Evolutionary conservation across 139 green algal genomes (phyloP), one percentile per base, ranked within the genome.

Genomic region (Astrephomene gubernaculifera): DNA sequence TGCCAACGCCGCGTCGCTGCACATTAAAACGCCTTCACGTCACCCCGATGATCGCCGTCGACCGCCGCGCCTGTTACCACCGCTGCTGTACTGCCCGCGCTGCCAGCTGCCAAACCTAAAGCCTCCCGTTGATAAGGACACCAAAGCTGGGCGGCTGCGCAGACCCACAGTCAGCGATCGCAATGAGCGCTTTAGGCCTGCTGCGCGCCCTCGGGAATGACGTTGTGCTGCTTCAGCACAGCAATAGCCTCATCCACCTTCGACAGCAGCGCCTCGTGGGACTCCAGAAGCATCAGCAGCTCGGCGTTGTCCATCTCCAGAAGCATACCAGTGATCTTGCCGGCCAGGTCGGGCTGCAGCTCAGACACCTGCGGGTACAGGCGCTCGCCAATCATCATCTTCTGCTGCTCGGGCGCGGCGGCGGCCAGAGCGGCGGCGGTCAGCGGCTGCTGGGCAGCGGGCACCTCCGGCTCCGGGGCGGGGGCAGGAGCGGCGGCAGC

Each of bases 301-400:
- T 98, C 96, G 81, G 88, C 88, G 90, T 98, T 97, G 90, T 98
- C 94, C 96, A 98, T 98, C 90, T 98, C 96, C 86, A 98, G 92
- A 33, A 98, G 91, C 96, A 98, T 98, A 71, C 96, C 96, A 17
- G 96, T 98, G 90, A 98, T 97, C 93, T 98, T 98, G 87, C 94
- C 96, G 3, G 95, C 95, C 90, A 97, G 87, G 53, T 96, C 92
- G 43, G 94, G 94, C 94, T 98, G 93, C 76, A 91, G 79, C 2
- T 76, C 86, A 22, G 89, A 83, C 38, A 97, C 93, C 85, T 95
- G 89, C 2, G 96, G 95, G 92, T 97, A 98, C 71, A 98, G 90
- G 69, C 92, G 90, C 95, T 98, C 96, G 65, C 96, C 96, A 57
- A 98, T 91, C 88, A 98, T 95, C 90, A 95, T 91, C 94, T 97